A percentile compares a stretch with the other conserved stretches of the same genome.
These are phyloP conservation scores for Hibiscus tridactylites DNA, from an alignment of 345 rosid species.

Conservation along the genomic window DNA sequence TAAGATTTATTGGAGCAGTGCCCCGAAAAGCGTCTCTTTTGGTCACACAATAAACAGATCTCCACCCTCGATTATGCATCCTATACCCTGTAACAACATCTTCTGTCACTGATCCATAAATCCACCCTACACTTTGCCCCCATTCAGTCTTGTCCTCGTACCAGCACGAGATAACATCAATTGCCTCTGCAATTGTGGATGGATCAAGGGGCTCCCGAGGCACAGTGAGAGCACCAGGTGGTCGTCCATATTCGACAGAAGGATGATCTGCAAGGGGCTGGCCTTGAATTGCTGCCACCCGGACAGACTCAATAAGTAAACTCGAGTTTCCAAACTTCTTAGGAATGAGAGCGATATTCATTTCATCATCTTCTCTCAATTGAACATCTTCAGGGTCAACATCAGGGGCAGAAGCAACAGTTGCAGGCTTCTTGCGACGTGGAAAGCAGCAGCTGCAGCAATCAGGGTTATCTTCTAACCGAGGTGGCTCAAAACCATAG, in stretches of 20 bases:
- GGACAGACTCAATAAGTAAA: slow-evolving; percentile 42
- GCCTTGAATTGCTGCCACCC: slow-evolving; percentile 57
- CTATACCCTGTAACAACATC: slow-evolving; percentile 76
- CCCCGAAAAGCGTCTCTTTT: slow-evolving; percentile 76
- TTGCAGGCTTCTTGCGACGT: slow-evolving; percentile 28
- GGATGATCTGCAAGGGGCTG: slow-evolving; percentile 50
- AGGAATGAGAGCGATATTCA: slow-evolving; percentile 37
- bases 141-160: slow-evolving; percentile 83
- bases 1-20: slow-evolving; percentile 64
- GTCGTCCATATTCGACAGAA: slow-evolving; percentile 42
- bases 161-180: slow-evolving; percentile 76
- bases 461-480: slow-evolving; percentile 15
- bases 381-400: slow-evolving; percentile 20
- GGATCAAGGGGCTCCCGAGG: slow-evolving; percentile 45
- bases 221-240: slow-evolving; percentile 53
- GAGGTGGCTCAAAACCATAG: slow-evolving; percentile 70
- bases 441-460: slow-evolving; percentile 44
- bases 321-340: slow-evolving; percentile 72
- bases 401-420: slow-evolving; percentile 43
- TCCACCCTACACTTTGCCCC: slow-evolving; percentile 74
- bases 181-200: slow-evolving; percentile 54
- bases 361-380: slow-evolving; percentile 38
- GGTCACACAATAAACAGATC: slow-evolving; percentile 63
- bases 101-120: slow-evolving; percentile 78
- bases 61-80: slow-evolving; percentile 89